Base-by-base conservation (phyloP, 768 basidiomycete species). In the Myochromella boudieri region DNA sequence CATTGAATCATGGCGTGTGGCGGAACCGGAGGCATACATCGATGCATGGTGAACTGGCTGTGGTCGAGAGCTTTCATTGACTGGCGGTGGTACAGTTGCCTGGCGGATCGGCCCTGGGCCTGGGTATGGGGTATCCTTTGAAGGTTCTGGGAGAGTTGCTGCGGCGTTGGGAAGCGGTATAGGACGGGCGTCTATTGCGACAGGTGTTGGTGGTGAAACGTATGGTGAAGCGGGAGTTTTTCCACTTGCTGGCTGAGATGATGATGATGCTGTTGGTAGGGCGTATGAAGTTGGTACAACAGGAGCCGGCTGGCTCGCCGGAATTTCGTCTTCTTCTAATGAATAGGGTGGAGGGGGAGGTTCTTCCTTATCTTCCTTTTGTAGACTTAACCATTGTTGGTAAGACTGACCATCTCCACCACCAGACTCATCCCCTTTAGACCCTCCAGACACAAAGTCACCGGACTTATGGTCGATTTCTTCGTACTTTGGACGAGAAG, bases 321-420 rank as follows among this genome's bases (percentile, higher is more conserved):
- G 31, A 12, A 18, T 53, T 7, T 68, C 71, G 3, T 68, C 70
- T 34, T 60, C 80, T 48, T 84, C 75, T 17, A 83, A 67, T 12
- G 78, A 74, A 56, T 90, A 89, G 15, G 87, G 85, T 8, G 85
- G 85, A 1, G 88, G 86, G 0, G 87, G 84, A 2, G 63, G 64
- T 8, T 81, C 83, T 20, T 79, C 77, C 38, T 64, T 63, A 22
- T 67, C 67, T 12, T 68, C 68, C 51, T 72, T 74, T 59, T 76
- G 76, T 5, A 54, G 48, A 12, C 62, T 52, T 47, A 77, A 60
- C 81, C 80, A 84, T 42, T 73, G 70, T 26, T 77, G 65, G 53
- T 80, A 78, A 6, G 67, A 62, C 48, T 71, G 63, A 6, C 52
- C 61, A 15, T 48, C 43, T 21, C 44, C 58, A 12, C 29, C 11